Evolutionary conservation across 1,284 basidiomycete genomes (phyloP).

Genomic region (Rhodotorula sp.): DNA sequence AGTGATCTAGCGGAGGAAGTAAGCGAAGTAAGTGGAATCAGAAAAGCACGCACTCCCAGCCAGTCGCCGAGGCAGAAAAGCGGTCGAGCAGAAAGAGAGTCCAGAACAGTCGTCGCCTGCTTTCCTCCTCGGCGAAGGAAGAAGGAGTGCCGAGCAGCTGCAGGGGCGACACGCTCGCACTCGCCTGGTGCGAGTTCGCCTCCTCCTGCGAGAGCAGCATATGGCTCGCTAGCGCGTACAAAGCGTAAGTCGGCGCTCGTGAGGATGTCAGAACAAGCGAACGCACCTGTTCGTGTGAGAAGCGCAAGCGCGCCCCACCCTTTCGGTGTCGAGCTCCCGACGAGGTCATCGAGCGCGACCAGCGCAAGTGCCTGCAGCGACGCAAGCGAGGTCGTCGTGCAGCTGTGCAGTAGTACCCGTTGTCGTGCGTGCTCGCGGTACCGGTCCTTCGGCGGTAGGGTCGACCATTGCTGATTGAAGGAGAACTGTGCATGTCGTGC

Average conservation of each 20-base stretch:
- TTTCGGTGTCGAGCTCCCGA: not conserved
- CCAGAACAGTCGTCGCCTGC: not conserved
- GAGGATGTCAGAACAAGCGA: not conserved
- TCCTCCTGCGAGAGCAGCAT: constrained; percentile 1
- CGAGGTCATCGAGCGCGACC: constrained; percentile 13
- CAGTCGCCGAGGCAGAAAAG: constrained; percentile 1
- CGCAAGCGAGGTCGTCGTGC: constrained; percentile 1
- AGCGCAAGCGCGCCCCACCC: constrained; percentile 4
- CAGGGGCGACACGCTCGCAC: not conserved
- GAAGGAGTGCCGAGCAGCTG: not conserved
- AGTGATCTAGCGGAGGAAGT: not conserved
- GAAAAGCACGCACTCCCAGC: constrained; percentile 1
- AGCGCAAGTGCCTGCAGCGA: constrained; percentile 7
- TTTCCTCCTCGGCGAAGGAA: constrained; percentile 1
- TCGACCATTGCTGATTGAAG: not conserved
- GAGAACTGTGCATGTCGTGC: not conserved
- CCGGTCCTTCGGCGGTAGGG: not conserved
- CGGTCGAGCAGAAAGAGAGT: constrained; percentile 6
- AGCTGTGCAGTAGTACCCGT: not conserved
- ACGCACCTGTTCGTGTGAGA: not conserved
- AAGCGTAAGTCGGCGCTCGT: not conserved
- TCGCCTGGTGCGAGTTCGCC: not conserved
- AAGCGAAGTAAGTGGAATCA: too few relatives aligned
- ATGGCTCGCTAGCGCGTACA: not conserved
- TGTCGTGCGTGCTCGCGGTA: constrained; percentile 2